These are phyloP conservation scores for Kodamaea arcana DNA, from an alignment of 1,139 yeast genomes.

Conservation along the genomic window DNA sequence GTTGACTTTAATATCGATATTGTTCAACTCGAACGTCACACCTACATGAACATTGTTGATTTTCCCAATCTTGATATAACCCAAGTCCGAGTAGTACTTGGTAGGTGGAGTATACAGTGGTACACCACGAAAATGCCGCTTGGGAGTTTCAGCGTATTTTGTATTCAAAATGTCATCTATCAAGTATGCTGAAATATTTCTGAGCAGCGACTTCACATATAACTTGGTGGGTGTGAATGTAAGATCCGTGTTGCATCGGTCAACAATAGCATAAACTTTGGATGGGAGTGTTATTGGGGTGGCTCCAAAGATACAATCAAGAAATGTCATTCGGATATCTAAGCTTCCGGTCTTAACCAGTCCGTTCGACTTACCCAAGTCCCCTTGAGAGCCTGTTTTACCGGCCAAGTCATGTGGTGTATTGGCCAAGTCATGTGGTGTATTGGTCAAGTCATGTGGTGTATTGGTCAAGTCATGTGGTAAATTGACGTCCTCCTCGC, in stretches of 20 bases:
- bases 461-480: not conserved
- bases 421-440: not conserved
- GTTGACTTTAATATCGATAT: constrained; percentile 40
- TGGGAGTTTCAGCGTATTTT: constrained; percentile 13
- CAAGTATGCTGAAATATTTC: constrained; percentile 44
- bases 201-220: constrained; percentile 41
- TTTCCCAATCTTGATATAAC: constrained; percentile 45
- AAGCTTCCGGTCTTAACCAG: constrained; percentile 2
- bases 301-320: constrained; percentile 54
- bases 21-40: constrained; percentile 26
- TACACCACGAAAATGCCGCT: constrained; percentile 3
- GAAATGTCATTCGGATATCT: constrained; percentile 43
- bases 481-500: no score
- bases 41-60: constrained; percentile 42
- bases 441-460: not conserved
- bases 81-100: constrained; percentile 21
- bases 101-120: constrained; percentile 11
- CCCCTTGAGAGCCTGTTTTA: not conserved
- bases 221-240: constrained; percentile 28
- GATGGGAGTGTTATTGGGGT: constrained; percentile 56
- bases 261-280: constrained; percentile 47
- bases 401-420: not conserved
- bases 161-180: constrained; percentile 52
- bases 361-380: not conserved
- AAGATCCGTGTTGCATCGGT: constrained; percentile 51